Conservation (phyloP, 192 early-diverging fungal genomes). For the Gryganskiella cystojenkinii region DNA sequence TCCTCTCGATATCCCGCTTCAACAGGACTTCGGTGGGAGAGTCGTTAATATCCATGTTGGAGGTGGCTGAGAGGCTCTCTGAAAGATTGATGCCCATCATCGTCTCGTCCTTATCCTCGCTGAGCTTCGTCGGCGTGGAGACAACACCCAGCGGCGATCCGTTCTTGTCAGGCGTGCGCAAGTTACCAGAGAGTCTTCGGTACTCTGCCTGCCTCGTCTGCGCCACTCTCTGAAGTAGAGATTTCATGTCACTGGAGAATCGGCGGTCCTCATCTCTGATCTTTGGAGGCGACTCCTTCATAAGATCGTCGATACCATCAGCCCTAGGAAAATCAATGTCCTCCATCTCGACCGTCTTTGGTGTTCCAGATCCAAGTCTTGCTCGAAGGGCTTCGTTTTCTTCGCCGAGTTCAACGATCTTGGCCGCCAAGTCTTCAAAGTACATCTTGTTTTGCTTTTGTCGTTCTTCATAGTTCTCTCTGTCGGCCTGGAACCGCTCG, state of each 20-base stretch:
- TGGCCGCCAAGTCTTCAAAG: constrained; percentile 27
- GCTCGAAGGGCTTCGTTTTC: constrained; percentile 27
- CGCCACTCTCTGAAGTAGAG: constrained; percentile 39
- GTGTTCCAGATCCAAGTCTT: constrained; percentile 27
- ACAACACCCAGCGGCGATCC: background rate
- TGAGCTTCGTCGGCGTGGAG: constrained; percentile 2
- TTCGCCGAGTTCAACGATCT: constrained; percentile 26
- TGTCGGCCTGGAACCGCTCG: constrained; percentile 36
- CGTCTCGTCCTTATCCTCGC: background rate
- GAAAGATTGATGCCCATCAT: constrained; percentile 34
- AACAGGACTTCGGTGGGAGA: constrained; percentile 37
- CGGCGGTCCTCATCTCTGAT: constrained; percentile 28
- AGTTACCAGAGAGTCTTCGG: constrained; percentile 36
- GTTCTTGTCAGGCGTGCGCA: background rate
- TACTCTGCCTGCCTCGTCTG: constrained; percentile 42
- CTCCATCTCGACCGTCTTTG: constrained; percentile 15
- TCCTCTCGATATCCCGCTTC: constrained; percentile 41
- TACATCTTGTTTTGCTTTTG: constrained; percentile 46
- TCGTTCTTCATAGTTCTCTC: constrained; percentile 32
- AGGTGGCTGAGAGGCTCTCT: constrained; percentile 37
- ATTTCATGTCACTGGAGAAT: constrained; percentile 51
- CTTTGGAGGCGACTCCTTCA: constrained; percentile 50
- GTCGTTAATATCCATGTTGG: constrained; percentile 45
- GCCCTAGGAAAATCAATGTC: constrained; percentile 36
- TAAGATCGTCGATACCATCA: constrained; percentile 41